Evolutionary conservation across 1,284 basidiomycete species (phyloP), one percentile per base, ranked within the genome.

Genomic region (Malassezia caprae): DNA sequence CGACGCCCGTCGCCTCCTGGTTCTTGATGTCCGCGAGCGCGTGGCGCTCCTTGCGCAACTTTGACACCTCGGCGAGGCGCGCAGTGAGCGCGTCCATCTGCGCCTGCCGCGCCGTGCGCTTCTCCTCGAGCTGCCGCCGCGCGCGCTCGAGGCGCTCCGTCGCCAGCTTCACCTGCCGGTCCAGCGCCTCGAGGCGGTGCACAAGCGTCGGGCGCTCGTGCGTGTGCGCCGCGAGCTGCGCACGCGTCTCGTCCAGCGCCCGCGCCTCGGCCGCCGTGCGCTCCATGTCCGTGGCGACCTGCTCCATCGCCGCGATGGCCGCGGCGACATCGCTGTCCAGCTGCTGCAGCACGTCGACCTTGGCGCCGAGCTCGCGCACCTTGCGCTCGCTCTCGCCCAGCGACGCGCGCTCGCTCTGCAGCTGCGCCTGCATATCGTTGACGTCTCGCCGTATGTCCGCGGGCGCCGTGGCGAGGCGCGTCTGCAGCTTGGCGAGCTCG

Each of bases 381-480:
- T 86, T 85, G 50, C 82, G 77, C 40, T 86, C 76, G 71, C 89
- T 88, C 49, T 89, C 86, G 67, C 83, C 83, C 55, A 86, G 80
- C 67, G 84, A 80, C 0, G 79, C 77, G 31, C 81, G 80, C 64
- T 85, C 80, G 72, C 85, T 85, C 53, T 79, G 79, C 47, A 87
- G 74, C 63, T 86, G 84, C n/a, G 82, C 77, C 24, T 56, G 46
- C 41, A 68, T 47, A 19, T 62, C 62, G 17, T 54, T 52, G 2
- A 70, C 51, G 41, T 53, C 54, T 41, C 53, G 57, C 51, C 59
- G 61, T 46, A 70, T 59, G 53, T 66, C 64, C 50, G 62, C 63
- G 1, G 68, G 68, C 40, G 52, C 58, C 10, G 62, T 60, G 1
- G 61, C 60, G 24, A 68, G 61, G 8, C 68, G 61, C 15, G 62